Percentiles rank a stretch among this genome's conserved stretches.
phyloP scores from a whole-genome alignment of 768 basidiomycete species.

The Mycena galopus region DNA sequence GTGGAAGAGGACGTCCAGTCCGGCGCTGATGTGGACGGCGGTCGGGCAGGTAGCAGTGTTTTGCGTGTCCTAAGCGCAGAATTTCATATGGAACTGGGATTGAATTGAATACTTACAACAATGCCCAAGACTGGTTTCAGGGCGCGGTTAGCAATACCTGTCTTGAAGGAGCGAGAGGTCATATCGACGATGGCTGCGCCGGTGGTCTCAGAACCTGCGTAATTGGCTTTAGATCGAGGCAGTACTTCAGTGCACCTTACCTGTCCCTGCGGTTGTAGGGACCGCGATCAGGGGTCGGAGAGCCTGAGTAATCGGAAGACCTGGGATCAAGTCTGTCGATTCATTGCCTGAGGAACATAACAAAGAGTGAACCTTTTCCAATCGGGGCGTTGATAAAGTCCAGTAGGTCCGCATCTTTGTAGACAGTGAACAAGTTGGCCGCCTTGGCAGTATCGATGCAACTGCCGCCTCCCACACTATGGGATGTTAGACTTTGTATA shows the following conservation, averaged over 20 bases:
- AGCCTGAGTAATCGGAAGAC: slow-evolving; percentile 76
- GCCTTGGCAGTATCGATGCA: slow-evolving; percentile 97
- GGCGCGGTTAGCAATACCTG: slow-evolving; percentile 93
- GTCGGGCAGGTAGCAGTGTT: slow-evolving; percentile 94
- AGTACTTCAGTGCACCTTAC: neutral
- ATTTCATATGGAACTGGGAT: neutral
- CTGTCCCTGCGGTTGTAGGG: slow-evolving; percentile 84
- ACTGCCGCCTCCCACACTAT: slow-evolving; percentile 91
- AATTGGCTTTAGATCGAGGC: neutral
- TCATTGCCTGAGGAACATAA: neutral
- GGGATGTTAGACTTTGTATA: slow-evolving; percentile 18
- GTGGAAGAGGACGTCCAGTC: slow-evolving; percentile 96
- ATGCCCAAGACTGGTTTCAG: slow-evolving; percentile 92
- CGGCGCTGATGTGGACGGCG: slow-evolving; percentile 95
- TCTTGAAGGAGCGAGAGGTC: slow-evolving; percentile 93
- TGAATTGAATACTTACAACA: slow-evolving; percentile 54
- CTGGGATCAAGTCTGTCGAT: neutral
- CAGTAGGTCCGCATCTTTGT: slow-evolving; percentile 92
- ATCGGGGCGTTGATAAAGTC: slow-evolving; percentile 98
- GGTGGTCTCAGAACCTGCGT: slow-evolving; percentile 84
- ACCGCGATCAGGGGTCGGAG: slow-evolving; percentile 90
- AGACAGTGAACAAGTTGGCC: slow-evolving; percentile 94
- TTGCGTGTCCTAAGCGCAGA: slow-evolving; percentile 77
- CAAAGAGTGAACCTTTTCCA: slow-evolving; percentile 73
- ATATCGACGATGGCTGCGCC: slow-evolving; percentile 96